A percentile compares a stretch with the other conserved stretches of the same genome.
These are phyloP conservation scores for Scheffersomyces segobiensis DNA, from an alignment of 1,139 yeast species.

Conservation along the genomic window DNA sequence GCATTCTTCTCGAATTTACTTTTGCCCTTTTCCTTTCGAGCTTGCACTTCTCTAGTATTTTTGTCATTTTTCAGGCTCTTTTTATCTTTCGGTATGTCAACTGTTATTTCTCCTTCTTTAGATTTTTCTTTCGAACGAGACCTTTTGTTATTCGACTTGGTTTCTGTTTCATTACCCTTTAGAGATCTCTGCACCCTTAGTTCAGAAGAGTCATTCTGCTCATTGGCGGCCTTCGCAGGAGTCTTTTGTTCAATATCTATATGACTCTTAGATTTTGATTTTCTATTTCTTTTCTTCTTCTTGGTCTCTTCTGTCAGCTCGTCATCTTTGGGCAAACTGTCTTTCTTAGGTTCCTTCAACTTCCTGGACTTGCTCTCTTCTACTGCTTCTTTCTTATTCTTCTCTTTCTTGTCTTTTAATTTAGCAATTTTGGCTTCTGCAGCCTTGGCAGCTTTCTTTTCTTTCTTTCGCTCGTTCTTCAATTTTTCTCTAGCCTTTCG, in stretches of 20 bases:
- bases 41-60: neutral
- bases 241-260: neutral
- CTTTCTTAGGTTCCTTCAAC: neutral
- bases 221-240: neutral
- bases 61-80: neutral
- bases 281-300: neutral
- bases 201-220: neutral
- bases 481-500: neutral
- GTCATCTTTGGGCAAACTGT: neutral
- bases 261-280: neutral
- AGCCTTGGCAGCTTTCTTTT: neutral
- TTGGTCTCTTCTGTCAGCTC: neutral
- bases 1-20: neutral
- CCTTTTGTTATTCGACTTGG: neutral
- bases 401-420: neutral
- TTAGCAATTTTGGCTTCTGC: neutral
- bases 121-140: neutral
- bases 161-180: neutral
- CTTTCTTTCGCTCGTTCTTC: conserved; percentile 2
- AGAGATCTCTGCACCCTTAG: neutral
- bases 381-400: neutral
- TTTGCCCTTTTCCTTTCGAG: neutral
- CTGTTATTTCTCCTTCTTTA: neutral
- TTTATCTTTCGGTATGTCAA: neutral
- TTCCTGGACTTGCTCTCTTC: neutral